Conservation (phyloP, 2,329 filamentous ascomycete genomes). For the Daldinia sp. region DNA sequence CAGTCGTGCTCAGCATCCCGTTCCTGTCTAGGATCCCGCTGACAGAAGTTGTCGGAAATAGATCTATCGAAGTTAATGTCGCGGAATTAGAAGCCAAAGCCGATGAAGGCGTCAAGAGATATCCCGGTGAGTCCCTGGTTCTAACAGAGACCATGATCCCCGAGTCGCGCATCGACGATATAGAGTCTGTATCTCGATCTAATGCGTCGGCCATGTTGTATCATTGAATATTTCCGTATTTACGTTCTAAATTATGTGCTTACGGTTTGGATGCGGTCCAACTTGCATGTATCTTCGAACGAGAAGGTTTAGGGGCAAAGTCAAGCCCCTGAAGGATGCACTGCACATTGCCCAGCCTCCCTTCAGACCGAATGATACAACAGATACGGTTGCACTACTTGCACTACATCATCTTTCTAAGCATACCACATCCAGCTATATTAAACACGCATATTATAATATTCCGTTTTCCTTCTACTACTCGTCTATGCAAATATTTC, state of each 20-base stretch:
- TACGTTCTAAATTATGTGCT: neutral
- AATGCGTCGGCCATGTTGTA: neutral
- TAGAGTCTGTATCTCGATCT: constrained; percentile 1
- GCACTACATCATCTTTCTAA: neutral
- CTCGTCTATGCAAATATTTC: neutral
- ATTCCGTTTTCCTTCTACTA: neutral
- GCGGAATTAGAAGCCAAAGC: constrained; percentile 32
- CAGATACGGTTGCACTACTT: neutral
- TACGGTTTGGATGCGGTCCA: neutral
- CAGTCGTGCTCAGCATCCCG: constrained; percentile 25
- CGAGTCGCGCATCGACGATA: constrained; percentile 1
- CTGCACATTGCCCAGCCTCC: neutral
- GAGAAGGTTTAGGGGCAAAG: neutral
- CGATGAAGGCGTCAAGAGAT: constrained; percentile 43
- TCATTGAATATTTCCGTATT: neutral
- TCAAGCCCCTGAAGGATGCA: neutral
- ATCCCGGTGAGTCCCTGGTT: constrained; percentile 47
- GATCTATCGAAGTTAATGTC: constrained; percentile 53
- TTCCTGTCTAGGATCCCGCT: constrained; percentile 25
- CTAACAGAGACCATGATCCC: constrained; percentile 1
- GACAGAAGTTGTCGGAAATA: constrained; percentile 26
- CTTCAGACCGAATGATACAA: constrained; percentile 2
- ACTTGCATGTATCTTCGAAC: neutral
- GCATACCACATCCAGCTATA: neutral
- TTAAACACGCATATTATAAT: neutral